Percentiles rank a stretch among this genome's conserved stretches.
These are phyloP conservation scores for Neurospora sp. DNA, from an alignment of 495 filamentous ascomycete genomes.

Conservation along the genomic window DNA sequence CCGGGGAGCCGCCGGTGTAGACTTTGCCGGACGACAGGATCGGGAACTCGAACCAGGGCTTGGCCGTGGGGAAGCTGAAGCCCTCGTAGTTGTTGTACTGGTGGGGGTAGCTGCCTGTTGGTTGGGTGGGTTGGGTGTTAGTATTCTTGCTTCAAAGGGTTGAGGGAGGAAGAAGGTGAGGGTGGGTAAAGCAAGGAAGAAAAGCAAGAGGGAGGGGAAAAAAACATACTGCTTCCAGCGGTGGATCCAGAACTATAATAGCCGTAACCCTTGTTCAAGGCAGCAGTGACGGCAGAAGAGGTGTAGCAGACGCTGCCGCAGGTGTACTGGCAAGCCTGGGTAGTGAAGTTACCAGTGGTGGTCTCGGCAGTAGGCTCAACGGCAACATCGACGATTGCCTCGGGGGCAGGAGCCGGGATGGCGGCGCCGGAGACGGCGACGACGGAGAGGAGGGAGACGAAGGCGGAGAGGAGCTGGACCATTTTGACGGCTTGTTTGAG, in stretches of 20 bases:
- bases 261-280: conserved; percentile 39
- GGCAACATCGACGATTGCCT: conserved; percentile 5
- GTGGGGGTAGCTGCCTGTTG: conserved; percentile 52
- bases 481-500: not conserved
- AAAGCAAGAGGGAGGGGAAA: not conserved
- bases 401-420: conserved; percentile 22
- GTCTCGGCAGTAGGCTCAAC: conserved; percentile 8
- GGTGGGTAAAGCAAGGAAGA: not conserved
- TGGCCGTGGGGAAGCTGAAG: conserved; percentile 48
- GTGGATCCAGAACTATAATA: conserved; percentile 37
- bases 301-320: conserved; percentile 31
- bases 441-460: conserved; percentile 14
- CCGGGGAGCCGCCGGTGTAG: conserved; percentile 57
- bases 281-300: conserved; percentile 34
- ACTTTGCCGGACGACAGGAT: conserved; percentile 42
- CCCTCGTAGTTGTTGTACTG: conserved; percentile 66
- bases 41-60: conserved; percentile 64
- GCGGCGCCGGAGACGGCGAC: conserved; percentile 19
- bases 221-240: conserved; percentile 25
- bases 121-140: not conserved
- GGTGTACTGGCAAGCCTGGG: conserved; percentile 25
- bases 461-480: not conserved
- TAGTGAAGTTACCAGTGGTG: conserved; percentile 11
- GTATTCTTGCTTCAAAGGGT: not conserved
- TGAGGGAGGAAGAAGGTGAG: not conserved